phyloP scores from a whole-genome alignment of 768 basidiomycete species.

The Lactarius pseudohatsudake region DNA sequence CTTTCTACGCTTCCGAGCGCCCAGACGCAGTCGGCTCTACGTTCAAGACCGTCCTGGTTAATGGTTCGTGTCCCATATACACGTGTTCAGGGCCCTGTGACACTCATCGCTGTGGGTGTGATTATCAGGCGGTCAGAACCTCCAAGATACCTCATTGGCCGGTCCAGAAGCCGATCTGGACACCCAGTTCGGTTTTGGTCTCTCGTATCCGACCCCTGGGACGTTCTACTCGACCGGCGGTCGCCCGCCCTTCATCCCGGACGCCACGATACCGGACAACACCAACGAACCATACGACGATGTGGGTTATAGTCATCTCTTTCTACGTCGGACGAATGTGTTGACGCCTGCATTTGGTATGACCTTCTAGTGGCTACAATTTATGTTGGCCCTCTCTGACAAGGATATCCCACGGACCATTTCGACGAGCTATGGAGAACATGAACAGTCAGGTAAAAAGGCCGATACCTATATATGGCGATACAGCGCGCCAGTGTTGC shows the following conservation, averaged over 20 bases:
- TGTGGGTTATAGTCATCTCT: conserved; percentile 2
- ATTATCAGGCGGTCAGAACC: conserved; percentile 27
- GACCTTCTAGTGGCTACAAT: conserved; percentile 56
- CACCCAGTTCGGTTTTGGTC: conserved; percentile 30
- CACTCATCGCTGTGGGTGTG: background rate
- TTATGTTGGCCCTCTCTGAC: conserved; percentile 43
- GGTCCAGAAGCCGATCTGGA: conserved; percentile 33
- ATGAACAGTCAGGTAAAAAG: conserved; percentile 61
- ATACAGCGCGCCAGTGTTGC: background rate
- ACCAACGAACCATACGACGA: conserved; percentile 28
- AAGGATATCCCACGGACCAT: conserved; percentile 55
- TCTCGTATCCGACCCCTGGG: conserved; percentile 31
- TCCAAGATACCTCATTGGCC: conserved; percentile 22
- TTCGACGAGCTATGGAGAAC: conserved; percentile 71
- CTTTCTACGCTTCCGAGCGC: conserved; percentile 22
- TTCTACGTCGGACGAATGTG: background rate
- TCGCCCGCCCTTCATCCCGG: conserved; percentile 30
- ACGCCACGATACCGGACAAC: conserved; percentile 2
- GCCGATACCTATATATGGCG: too few species aligned
- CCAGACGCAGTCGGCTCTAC: conserved; percentile 27
- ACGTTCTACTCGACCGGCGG: conserved; percentile 32
- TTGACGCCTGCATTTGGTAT: background rate
- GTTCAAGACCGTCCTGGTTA: conserved; percentile 16
- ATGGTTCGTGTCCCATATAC: conserved; percentile 12
- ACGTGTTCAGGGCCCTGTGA: background rate